A percentile compares a stretch with the other conserved stretches of the same genome.
These are phyloP conservation scores for Penicillium chermesinum DNA, from an alignment of 495 filamentous ascomycete genomes.

Conservation along the genomic window DNA sequence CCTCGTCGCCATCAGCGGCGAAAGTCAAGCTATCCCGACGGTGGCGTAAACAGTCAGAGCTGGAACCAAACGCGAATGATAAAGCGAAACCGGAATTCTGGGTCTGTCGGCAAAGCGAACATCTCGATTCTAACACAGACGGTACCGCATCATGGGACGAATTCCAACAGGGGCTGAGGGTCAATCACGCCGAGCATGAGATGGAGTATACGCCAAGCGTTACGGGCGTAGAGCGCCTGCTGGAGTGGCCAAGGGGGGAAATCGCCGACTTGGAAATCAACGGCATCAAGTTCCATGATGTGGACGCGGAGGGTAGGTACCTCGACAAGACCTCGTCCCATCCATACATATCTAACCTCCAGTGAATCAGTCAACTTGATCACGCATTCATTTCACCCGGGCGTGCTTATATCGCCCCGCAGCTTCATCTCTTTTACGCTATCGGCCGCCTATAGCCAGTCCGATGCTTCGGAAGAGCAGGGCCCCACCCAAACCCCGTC, in stretches of 20 bases:
- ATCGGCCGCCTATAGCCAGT: conserved; percentile 21
- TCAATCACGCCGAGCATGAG: conserved; percentile 63
- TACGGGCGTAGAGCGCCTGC: conserved; percentile 45
- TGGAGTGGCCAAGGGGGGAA: conserved; percentile 45
- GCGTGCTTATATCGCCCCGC: conserved; percentile 31
- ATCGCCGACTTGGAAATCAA: conserved; percentile 24
- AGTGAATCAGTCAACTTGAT: conserved; percentile 38
- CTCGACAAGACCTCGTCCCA: neutral
- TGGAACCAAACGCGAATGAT: conserved; percentile 34
- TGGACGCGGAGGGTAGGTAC: conserved; percentile 47
- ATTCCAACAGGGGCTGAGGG: conserved; percentile 55
- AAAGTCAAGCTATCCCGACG: conserved; percentile 15
- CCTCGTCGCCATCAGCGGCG: conserved; percentile 33
- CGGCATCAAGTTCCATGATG: conserved; percentile 35
- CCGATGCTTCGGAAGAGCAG: neutral
- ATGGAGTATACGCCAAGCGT: conserved; percentile 67
- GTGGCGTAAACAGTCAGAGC: conserved; percentile 28
- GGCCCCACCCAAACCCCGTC: neutral
- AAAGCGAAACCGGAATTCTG: conserved; percentile 51
- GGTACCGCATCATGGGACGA: conserved; percentile 64
- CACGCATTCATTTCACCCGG: conserved; percentile 36
- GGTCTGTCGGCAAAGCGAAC: conserved; percentile 61
- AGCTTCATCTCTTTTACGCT: conserved; percentile 35
- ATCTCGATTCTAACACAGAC: conserved; percentile 45
- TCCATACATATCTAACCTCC: neutral